Evolutionary conservation across 73 alveolate genomes (phyloP), one percentile per base, ranked within the genome.

Genomic region (Paramecium caudatum): DNA sequence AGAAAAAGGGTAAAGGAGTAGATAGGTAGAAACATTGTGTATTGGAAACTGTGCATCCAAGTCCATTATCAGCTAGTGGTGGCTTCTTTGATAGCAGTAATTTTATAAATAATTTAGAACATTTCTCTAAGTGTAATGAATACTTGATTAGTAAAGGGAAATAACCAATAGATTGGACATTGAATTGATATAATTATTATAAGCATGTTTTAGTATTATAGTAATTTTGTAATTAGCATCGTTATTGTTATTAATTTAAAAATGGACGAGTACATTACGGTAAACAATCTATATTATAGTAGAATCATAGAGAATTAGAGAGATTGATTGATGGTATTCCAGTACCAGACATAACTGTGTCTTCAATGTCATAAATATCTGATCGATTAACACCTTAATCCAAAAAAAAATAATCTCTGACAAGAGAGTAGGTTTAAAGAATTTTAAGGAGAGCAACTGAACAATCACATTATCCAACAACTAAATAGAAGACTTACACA

Each of bases 21-120:
- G 96, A 96, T 87, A 68, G 82, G 8, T 74, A 70, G 23, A 95
- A 95, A 92, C 98, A 97, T 90, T 92, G 82, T 70, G 91, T 97
- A 32, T 81, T 97, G 81, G 91, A 92, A 34, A 91, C 93, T 81
- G 95, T 94, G n/a, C 99, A 97, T 95, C 99, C 99, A 17, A 93
- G 98, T 39, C 99, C 99, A 3, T 91, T 97, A 63, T 98, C 99
- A 7, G 98, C 95, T 19, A 85, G 69, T 27, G 82, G 81, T 78
- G 97, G 97, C 32, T 96, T 92, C 82, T 95, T 96, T 80, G 82
- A 61, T 9, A 91, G 91, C 13, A 80, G 98, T 83, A 61, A 62
- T 61, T 19, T 86, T 10, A 0, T 34, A 61, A 63, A 41, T 19
- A 25, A 36, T 6, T n/a, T 50, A 83, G 92, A 50, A 21, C 97